phyloP scores from a whole-genome alignment of 2,329 filamentous ascomycete species.

The Phaeosphaeria sp. region DNA sequence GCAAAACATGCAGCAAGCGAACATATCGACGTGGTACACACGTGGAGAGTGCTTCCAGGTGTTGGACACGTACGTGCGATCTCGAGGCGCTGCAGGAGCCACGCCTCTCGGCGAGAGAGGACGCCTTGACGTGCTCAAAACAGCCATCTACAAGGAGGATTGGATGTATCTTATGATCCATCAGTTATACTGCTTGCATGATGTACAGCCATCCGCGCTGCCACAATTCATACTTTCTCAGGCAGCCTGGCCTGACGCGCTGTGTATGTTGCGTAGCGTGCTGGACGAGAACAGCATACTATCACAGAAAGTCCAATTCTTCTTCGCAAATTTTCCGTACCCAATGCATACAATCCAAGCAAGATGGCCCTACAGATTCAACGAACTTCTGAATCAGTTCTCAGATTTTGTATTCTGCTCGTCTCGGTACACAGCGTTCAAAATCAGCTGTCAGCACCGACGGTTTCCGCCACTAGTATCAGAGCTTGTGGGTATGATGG shows the following conservation, averaged over 20 bases:
- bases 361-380: conserved; percentile 31
- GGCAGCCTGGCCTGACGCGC: conserved; percentile 30
- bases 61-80: conserved; percentile 12
- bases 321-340: conserved; percentile 51
- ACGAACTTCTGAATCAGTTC: conserved; percentile 43
- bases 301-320: conserved; percentile 37
- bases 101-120: conserved; percentile 7
- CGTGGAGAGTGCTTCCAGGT: conserved; percentile 6
- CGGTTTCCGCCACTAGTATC: conserved; percentile 63
- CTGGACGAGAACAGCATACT: conserved; percentile 56
- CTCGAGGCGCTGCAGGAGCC: background rate
- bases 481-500: conserved; percentile 60
- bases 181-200: conserved; percentile 38
- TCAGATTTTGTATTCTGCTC: conserved; percentile 53
- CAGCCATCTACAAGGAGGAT: conserved; percentile 36
- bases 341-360: conserved; percentile 34
- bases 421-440: conserved; percentile 14
- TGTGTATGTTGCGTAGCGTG: conserved; percentile 51
- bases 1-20: background rate
- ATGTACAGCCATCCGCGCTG: conserved; percentile 43
- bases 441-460: conserved; percentile 23
- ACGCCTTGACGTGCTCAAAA: conserved; percentile 42
- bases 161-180: conserved; percentile 39
- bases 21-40: conserved; percentile 20
- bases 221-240: conserved; percentile 51